These are phyloP conservation scores for Panicum hallii DNA, from an alignment of 202 grass and related monocot species.

Conservation along the genomic window DNA sequence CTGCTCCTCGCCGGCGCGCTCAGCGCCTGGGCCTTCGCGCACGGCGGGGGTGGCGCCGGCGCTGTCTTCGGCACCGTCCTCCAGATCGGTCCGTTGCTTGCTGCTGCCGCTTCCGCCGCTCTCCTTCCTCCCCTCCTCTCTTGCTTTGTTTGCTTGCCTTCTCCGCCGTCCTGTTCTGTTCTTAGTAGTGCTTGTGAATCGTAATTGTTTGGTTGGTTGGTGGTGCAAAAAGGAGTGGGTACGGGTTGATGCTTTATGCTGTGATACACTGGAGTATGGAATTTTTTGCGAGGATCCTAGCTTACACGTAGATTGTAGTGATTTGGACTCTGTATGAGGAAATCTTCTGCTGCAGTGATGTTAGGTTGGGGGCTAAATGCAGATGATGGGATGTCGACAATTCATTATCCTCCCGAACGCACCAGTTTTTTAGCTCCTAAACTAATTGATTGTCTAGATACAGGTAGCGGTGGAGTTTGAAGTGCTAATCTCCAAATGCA, in stretches of 20 bases:
- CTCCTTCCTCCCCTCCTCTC: background rate
- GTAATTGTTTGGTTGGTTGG: background rate
- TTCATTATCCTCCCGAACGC: background rate
- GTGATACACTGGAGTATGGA: background rate
- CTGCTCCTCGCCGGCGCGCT: slow-evolving; percentile 79
- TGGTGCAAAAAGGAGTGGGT: background rate
- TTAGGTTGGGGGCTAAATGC: background rate
- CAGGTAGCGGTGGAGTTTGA: background rate
- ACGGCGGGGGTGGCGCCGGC: slow-evolving; percentile 45
- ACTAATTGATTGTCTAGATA: background rate
- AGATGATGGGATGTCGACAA: background rate
- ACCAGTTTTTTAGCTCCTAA: background rate
- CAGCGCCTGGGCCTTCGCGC: slow-evolving; percentile 66
- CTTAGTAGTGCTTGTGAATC: background rate
- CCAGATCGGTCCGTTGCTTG: slow-evolving; percentile 60
- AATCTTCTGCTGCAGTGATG: background rate
- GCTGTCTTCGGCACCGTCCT: slow-evolving; percentile 64
- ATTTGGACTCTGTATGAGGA: background rate
- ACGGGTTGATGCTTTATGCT: background rate
- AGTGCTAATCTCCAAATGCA: background rate
- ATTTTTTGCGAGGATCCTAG: background rate
- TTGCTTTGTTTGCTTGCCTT: background rate
- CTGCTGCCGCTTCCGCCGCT: background rate
- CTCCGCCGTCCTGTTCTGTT: background rate
- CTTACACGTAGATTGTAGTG: background rate